These are phyloP conservation scores for Maudiozyma humilis DNA, from an alignment of 1,139 yeast species.

Conservation along the genomic window DNA sequence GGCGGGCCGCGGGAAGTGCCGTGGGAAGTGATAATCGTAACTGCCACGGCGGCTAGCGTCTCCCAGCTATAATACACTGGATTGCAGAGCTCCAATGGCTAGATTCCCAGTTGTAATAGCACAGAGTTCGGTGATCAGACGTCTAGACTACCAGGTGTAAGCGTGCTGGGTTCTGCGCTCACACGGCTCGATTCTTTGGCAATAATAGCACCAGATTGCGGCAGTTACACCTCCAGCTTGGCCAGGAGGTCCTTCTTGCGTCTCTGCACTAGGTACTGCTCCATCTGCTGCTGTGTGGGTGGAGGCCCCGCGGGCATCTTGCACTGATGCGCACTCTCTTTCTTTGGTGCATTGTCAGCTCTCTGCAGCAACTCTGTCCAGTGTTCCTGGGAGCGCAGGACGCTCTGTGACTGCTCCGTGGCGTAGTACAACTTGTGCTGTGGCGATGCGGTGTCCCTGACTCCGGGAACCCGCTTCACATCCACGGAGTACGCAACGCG, in stretches of 20 bases:
- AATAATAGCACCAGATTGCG: neutral
- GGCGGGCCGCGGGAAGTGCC: no score
- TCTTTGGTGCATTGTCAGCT: neutral
- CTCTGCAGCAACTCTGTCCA: conserved; percentile 11
- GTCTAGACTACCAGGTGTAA: no score
- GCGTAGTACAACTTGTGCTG: neutral
- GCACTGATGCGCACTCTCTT: neutral
- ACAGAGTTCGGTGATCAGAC: no score
- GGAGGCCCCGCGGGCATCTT: neutral
- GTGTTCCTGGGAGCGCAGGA: conserved; percentile 10
- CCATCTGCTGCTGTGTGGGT: conserved; percentile 5
- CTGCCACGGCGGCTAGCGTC: no score
- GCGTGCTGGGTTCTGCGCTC: neutral
- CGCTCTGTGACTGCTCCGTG: no score
- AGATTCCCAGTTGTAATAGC: no score
- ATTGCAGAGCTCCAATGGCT: no score
- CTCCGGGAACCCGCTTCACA: conserved; percentile 8
- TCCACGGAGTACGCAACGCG: conserved; percentile 6
- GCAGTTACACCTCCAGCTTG: conserved; percentile 1
- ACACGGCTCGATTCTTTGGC: neutral
- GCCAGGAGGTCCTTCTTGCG: conserved; percentile 3
- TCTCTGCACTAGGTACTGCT: conserved; percentile 2
- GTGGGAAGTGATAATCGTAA: no score
- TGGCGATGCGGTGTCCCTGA: conserved; percentile 1
- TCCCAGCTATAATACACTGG: no score